Percentiles rank a stretch among this genome's conserved stretches.
Conservation (phyloP, 208 protist species). For the Leishmania martiniquensis region DNA sequence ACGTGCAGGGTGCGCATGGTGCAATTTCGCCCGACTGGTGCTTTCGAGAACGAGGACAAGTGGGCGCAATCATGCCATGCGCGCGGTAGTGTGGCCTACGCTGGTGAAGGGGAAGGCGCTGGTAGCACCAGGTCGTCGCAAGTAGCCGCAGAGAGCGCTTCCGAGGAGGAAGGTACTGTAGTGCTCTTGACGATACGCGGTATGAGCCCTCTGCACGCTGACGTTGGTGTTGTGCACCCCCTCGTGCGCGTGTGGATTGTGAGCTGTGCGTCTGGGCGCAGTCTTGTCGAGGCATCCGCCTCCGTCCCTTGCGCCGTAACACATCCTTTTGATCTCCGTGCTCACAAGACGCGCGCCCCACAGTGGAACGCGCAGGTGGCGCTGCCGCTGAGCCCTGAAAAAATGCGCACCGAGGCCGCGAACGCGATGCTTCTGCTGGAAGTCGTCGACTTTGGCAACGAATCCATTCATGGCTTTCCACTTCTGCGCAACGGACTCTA, state of each 20-base stretch:
- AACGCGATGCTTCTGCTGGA: conserved; percentile 76
- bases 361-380: conserved; percentile 74
- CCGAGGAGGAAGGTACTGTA: background rate
- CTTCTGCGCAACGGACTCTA: conserved; percentile 51
- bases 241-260: conserved; percentile 87
- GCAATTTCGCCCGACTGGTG: conserved; percentile 28
- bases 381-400: conserved; percentile 35
- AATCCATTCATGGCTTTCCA: conserved; percentile 67
- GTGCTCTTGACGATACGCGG: conserved; percentile 60
- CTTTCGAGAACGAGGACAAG: conserved; percentile 24
- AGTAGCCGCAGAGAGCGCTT: background rate
- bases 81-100: background rate
- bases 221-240: conserved; percentile 69
- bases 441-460: conserved; percentile 74
- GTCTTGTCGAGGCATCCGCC: conserved; percentile 31
- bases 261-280: conserved; percentile 58
- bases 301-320: conserved; percentile 58
- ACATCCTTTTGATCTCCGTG: conserved; percentile 76
- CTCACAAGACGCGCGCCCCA: conserved; percentile 56
- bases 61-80: background rate
- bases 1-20: background rate
- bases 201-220: conserved; percentile 77
- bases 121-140: background rate
- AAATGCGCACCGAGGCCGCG: conserved; percentile 12
- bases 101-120: background rate